phyloP scores from a whole-genome alignment of 305 asterid genomes.

The Solanum hybrid region DNA sequence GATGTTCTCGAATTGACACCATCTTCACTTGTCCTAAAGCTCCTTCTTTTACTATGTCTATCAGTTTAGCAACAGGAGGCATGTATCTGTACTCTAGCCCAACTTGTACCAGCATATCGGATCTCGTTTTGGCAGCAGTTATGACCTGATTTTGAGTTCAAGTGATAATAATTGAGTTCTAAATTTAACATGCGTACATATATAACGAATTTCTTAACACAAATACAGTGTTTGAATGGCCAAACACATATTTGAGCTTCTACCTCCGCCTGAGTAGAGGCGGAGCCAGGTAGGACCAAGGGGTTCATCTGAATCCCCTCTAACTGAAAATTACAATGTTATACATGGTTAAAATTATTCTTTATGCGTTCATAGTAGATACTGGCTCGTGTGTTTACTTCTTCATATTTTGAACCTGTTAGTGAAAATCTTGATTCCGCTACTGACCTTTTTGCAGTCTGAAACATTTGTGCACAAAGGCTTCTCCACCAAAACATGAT shows the following conservation, averaged over 20 bases:
- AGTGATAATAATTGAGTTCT: not conserved
- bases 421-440: not conserved
- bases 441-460: constrained; percentile 63
- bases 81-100: constrained; percentile 94
- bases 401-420: not conserved
- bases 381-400: not conserved
- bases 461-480: constrained; percentile 84
- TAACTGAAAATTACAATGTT: not conserved
- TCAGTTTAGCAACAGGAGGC: constrained; percentile 92
- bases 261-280: not conserved
- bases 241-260: not conserved
- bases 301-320: not conserved
- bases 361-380: not conserved
- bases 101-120: constrained; percentile 47
- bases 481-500: constrained; percentile 92
- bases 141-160: constrained; percentile 33
- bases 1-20: constrained; percentile 92
- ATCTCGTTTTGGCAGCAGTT: no score
- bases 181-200: not conserved
- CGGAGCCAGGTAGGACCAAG: not conserved
- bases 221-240: not conserved
- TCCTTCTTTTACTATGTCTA: constrained; percentile 66
- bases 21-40: constrained; percentile 63
- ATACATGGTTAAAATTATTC: not conserved
- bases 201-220: not conserved